Conservation (phyloP, 169 alveolate species). For the Babesia sp. region DNA sequence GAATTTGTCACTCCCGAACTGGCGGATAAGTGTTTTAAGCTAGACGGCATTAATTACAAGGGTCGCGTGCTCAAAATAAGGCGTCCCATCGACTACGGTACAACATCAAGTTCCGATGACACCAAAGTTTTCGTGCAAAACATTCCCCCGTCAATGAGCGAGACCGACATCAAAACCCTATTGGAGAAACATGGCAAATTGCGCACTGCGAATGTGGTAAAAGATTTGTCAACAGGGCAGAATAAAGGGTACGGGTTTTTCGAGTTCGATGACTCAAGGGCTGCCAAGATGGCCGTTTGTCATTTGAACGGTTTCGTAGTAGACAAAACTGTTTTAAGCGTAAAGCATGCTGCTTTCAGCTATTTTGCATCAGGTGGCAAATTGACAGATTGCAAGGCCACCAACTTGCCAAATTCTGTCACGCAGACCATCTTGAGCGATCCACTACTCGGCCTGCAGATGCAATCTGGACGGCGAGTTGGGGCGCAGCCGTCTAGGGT, state of each 20-base stretch:
- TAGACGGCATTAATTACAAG: constrained; percentile 81
- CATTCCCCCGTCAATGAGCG: constrained; percentile 81
- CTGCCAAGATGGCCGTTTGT: constrained; percentile 81
- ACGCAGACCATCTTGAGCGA: constrained; percentile 80
- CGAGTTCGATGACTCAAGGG: constrained; percentile 82
- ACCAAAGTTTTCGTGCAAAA: constrained; percentile 80
- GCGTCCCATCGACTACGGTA: constrained; percentile 83
- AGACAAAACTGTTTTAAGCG: constrained; percentile 69
- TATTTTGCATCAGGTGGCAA: constrained; percentile 63
- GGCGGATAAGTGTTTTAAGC: constrained; percentile 78
- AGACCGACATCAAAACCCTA: constrained; percentile 75
- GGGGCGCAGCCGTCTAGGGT: constrained; percentile 84
- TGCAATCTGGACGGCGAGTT: constrained; percentile 81
- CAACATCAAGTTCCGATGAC: constrained; percentile 80
- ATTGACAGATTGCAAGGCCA: constrained; percentile 73
- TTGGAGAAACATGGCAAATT: constrained; percentile 83
- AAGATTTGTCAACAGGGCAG: constrained; percentile 80
- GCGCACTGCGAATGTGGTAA: constrained; percentile 71
- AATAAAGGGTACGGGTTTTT: constrained; percentile 85
- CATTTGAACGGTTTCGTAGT: constrained; percentile 76
- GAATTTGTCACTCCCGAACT: constrained; percentile 80
- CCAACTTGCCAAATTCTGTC: constrained; percentile 81
- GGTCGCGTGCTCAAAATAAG: constrained; percentile 74
- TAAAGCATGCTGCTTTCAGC: constrained; percentile 68
- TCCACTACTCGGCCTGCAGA: constrained; percentile 82